phyloP scores from a whole-genome alignment of 768 basidiomycete genomes.

The Auriscalpium microsporum region DNA sequence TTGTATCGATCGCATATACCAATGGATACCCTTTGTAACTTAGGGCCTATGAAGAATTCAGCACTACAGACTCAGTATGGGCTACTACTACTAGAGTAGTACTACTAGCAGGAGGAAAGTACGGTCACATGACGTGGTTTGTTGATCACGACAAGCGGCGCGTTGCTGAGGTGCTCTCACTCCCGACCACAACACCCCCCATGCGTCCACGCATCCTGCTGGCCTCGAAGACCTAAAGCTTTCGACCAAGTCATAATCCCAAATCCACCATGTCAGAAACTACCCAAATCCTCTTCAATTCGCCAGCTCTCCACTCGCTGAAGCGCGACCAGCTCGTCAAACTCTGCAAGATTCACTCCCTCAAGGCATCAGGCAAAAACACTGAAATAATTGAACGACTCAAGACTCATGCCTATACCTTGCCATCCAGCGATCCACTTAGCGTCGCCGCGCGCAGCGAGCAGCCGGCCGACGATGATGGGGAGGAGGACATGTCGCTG shows the following conservation, averaged over 20 bases:
- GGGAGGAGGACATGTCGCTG: constrained; percentile 16
- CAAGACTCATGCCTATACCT: constrained; percentile 54
- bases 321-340: constrained; percentile 81
- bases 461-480: constrained; percentile 22
- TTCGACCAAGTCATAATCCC: constrained; percentile 1
- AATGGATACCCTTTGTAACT: no score
- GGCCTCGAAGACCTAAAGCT: neutral
- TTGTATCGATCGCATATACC: no score
- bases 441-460: constrained; percentile 50
- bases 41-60: no score
- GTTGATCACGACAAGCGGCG: neutral
- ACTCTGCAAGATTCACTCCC: constrained; percentile 73
- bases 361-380: constrained; percentile 79
- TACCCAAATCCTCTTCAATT: constrained; percentile 77
- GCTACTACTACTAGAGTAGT: no score
- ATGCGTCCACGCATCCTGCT: neutral
- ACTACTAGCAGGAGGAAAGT: neutral
- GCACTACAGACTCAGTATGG: no score
- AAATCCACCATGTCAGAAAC: constrained; percentile 49
- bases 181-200: neutral
- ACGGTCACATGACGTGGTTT: neutral
- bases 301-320: constrained; percentile 73
- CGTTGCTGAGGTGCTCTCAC: neutral
- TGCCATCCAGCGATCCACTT: constrained; percentile 41
- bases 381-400: constrained; percentile 62